Base-by-base conservation (phyloP, 164 flowering plant genomes). In the Umbilicus rupestris region DNA sequence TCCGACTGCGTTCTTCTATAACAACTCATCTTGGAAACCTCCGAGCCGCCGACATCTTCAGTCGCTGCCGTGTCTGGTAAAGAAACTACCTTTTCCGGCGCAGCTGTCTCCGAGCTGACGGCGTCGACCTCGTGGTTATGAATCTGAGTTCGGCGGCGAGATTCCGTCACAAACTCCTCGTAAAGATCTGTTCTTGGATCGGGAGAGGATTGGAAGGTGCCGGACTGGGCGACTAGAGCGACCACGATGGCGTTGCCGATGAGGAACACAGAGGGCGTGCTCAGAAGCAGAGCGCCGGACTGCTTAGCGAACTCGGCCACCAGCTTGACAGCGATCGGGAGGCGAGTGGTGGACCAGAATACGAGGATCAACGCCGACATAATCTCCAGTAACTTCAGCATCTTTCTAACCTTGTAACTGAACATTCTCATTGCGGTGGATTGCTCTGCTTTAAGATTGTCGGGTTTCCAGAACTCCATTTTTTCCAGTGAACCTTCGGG, bases 211-310 rank as follows among this genome's bases (percentile, higher is more conserved):
- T 58, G 19, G 12, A 15, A 59, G 52, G 10, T 33, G 5, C 74
- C 71, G 7, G 80, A 71, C 37, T 66, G 74, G 46, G 69, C 68
- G 72, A 66, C 67, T 47, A 82, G 68, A 29, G 69, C 35, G 65
- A 75, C 14, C 62, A 84, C 59, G 63, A 84, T 72, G 37, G 67
- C 75, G 72, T 83, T 79, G 31, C 81, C 71, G 73, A 80, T 44
- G 19, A 78, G 45, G 66, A 85, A 83, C 33, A 74, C 75, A 66
- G 59, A 73, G 64, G 72, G 68, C 26, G 71, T 79, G 58, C 65
- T 74, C 39, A 49, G 20, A n/a, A 81, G 64, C 49, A 73, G 42
- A n/a, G 42, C 10, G 30, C 29, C 44, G 22, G 69, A 10, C 7
- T 59, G 67, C 3, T 62, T 64, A 10, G 70, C 31, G 58, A 45